Conservation (phyloP, 768 basidiomycete genomes). For the Lactarius sanguifluus region DNA sequence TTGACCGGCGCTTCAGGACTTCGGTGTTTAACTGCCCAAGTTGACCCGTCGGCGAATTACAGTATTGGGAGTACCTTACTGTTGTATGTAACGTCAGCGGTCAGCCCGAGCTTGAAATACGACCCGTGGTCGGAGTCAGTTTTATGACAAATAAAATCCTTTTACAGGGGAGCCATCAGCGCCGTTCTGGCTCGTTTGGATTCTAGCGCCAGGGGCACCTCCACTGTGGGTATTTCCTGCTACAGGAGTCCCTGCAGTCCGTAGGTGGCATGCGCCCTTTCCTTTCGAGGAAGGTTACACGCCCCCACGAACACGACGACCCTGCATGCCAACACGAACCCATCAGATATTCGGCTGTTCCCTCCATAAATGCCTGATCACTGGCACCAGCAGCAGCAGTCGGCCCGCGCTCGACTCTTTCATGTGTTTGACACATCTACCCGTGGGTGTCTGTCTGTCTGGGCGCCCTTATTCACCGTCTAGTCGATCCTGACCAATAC, state of each 20-base stretch:
- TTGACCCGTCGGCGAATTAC: constrained; percentile 17
- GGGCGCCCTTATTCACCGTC: not conserved
- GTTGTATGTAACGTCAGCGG: not conserved
- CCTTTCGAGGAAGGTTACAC: not conserved
- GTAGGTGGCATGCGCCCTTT: not conserved
- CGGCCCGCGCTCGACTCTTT: not conserved
- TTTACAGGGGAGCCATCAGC: constrained; percentile 9
- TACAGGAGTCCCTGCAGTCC: not conserved
- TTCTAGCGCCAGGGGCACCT: constrained; percentile 16
- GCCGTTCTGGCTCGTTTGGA: not conserved
- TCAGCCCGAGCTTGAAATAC: not conserved
- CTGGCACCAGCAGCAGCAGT: not conserved
- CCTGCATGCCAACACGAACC: constrained; percentile 8
- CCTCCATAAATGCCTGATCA: constrained; percentile 9
- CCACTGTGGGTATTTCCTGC: not conserved
- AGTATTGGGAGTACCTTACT: not conserved
- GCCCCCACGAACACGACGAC: not conserved
- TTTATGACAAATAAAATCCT: not conserved
- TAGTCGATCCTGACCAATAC: not conserved
- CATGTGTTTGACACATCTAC: constrained; percentile 4
- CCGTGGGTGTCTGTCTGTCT: not conserved
- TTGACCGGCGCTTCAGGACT: not conserved
- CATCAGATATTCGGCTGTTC: constrained; percentile 2
- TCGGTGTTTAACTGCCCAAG: constrained; percentile 12
- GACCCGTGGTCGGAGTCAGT: not conserved